These are phyloP conservation scores for Alternaria burnsii DNA, from an alignment of 2,329 filamentous ascomycete genomes.

Conservation along the genomic window DNA sequence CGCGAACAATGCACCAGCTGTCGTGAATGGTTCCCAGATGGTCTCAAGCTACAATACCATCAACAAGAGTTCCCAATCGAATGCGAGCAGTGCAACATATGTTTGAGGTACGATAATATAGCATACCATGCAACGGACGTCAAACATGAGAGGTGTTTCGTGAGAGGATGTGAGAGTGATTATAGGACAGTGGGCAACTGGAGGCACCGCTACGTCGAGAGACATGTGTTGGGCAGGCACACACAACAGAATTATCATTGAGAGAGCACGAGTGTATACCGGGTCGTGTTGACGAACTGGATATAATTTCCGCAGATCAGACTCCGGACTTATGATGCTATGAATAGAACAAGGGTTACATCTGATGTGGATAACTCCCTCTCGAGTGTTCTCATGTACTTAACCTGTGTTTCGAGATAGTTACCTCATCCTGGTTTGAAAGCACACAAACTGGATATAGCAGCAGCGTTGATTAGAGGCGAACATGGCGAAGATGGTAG, in stretches of 20 bases:
- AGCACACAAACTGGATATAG: background rate
- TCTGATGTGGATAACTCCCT: background rate
- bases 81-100: conserved; percentile 29
- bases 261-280: too few species aligned
- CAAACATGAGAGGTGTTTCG: conserved; percentile 34
- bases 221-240: conserved; percentile 17
- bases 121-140: conserved; percentile 24
- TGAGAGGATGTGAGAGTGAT: conserved; percentile 26
- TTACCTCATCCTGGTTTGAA: background rate
- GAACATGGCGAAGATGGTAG: too few species aligned
- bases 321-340: background rate
- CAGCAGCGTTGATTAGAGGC: too few species aligned
- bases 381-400: background rate
- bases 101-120: conserved; percentile 27
- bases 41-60: conserved; percentile 18
- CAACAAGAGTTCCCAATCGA: conserved; percentile 21
- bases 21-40: conserved; percentile 26
- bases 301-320: background rate
- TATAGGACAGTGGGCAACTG: conserved; percentile 29
- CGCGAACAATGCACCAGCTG: conserved; percentile 32
- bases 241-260: conserved; percentile 16
- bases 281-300: background rate
- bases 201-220: conserved; percentile 23
- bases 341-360: background rate
- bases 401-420: background rate